Evolutionary conservation across 140 eudicot genomes (phyloP), one percentile per base, ranked within the genome.

Genomic region (Senecio squalidus): DNA sequence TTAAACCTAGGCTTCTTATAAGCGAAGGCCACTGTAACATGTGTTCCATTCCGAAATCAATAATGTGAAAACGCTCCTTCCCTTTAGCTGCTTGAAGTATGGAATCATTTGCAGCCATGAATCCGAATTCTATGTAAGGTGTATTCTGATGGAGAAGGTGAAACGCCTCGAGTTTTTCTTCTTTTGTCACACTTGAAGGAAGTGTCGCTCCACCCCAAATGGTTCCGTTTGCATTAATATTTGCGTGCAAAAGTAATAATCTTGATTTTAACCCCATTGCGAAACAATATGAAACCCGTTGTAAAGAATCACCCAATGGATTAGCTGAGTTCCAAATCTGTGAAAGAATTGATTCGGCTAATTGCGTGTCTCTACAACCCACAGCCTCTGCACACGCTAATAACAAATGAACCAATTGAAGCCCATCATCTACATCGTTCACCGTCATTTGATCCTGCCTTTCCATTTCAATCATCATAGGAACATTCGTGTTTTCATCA

Each of bases 311-410:
- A 0, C 94, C 96, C 41, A 78, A 64, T 1, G 80, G 88, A 58
- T 67, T 78, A 0, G 75, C 82, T 1, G 64, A 68, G 14, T 72
- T 45, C 86, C 86, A 78, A 6, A 87, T 78, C 58, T 80, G 78
- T 33, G 68, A 48, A 7, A 87, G 73, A 36, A 83, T 43, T 6
- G 89, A 59, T 3, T 76, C 49, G 39, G 96, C 89, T 9, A 84
- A 87, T 11, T 59, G 78, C 3, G 83, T 71, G 63, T 87, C 88
- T 54, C 88, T 68, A 55, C 94, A 80, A 27, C 84, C 94, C 44
- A 84, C 86, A 2, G 96, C 96, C 80, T 87, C 96, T 2, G 96
- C 94, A 50, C 96, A 87, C 7, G 89, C 96, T 24, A 87, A 41
- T 41, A 87, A 36, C 64, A 75, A 45, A 54, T 87, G 96, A 28